phyloP scores from a whole-genome alignment of 2,329 filamentous ascomycete genomes.

The Fusarium armeniacum region DNA sequence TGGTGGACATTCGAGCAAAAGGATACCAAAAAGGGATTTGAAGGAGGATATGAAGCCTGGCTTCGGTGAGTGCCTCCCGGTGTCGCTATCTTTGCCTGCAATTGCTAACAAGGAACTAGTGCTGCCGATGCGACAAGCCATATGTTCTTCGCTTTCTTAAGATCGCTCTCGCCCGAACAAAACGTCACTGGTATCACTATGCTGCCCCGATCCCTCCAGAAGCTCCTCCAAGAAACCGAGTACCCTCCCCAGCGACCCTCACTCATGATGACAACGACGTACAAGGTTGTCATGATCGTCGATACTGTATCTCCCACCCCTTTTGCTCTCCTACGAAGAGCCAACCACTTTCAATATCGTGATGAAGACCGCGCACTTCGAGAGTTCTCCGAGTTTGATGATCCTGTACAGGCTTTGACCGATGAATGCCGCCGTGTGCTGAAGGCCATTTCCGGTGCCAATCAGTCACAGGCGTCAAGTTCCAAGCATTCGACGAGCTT shows the following conservation, averaged over 20 bases:
- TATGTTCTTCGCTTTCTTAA: conserved; percentile 96
- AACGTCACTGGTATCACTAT: conserved; percentile 83
- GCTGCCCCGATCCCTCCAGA: conserved; percentile 90
- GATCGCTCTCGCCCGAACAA: conserved; percentile 87
- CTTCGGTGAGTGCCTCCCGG: conserved; percentile 68
- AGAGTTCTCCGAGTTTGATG: conserved; percentile 88
- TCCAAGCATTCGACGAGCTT: conserved; percentile 79
- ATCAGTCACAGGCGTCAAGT: conserved; percentile 83
- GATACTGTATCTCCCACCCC: conserved; percentile 95
- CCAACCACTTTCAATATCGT: conserved; percentile 95
- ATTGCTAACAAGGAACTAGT: conserved; percentile 60
- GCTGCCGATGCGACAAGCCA: conserved; percentile 97
- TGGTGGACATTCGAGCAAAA: conserved; percentile 99
- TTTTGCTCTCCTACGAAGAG: conserved; percentile 88
- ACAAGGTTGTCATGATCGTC: conserved; percentile 96
- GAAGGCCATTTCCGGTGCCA: conserved; percentile 87
- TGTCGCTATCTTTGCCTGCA: conserved; percentile 10
- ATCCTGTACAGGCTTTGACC: conserved; percentile 88
- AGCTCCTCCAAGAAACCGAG: conserved; percentile 90
- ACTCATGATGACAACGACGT: conserved; percentile 83
- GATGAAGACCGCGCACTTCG: conserved; percentile 88
- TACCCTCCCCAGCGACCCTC: conserved; percentile 87
- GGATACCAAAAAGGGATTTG: conserved; percentile 91
- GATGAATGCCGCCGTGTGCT: conserved; percentile 95
- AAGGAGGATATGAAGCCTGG: conserved; percentile 94